Conservation (phyloP, 805 yeast genomes). For the Lipomyces chichibuensis region DNA sequence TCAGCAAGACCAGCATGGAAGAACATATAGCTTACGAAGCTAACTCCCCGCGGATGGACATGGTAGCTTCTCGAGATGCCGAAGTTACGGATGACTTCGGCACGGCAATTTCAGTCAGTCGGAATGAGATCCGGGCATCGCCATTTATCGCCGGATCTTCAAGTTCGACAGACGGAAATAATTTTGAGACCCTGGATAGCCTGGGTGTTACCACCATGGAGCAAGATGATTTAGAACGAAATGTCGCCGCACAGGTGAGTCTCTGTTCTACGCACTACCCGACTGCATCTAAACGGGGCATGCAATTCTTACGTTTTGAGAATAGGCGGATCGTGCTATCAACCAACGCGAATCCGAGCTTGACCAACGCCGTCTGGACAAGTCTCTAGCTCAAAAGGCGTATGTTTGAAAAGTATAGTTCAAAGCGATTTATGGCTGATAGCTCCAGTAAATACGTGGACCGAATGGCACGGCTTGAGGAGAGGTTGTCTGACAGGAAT, state of each 20-base stretch:
- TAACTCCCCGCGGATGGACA: not conserved
- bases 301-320: conserved; percentile 22
- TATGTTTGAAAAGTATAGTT: conserved; percentile 6
- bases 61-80: not conserved
- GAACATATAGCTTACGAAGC: not conserved
- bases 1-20: not conserved
- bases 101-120: not conserved
- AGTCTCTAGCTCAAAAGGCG: conserved; percentile 55
- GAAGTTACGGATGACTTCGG: not conserved
- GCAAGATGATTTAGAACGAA: conserved; percentile 76
- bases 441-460: conserved; percentile 45
- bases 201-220: conserved; percentile 67
- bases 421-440: not conserved
- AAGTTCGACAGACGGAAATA: not conserved
- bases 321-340: conserved; percentile 66
- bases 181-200: conserved; percentile 40
- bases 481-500: conserved; percentile 54
- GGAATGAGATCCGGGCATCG: not conserved
- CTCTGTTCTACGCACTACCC: not conserved
- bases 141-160: not conserved
- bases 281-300: not conserved
- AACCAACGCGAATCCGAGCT: conserved; percentile 66
- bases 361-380: conserved; percentile 74
- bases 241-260: conserved; percentile 55
- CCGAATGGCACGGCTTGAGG: conserved; percentile 54